Percentiles rank a stretch among this genome's conserved stretches.
These are phyloP conservation scores for Syzygium aromaticum DNA, from an alignment of 345 rosid genomes.

Conservation along the genomic window DNA sequence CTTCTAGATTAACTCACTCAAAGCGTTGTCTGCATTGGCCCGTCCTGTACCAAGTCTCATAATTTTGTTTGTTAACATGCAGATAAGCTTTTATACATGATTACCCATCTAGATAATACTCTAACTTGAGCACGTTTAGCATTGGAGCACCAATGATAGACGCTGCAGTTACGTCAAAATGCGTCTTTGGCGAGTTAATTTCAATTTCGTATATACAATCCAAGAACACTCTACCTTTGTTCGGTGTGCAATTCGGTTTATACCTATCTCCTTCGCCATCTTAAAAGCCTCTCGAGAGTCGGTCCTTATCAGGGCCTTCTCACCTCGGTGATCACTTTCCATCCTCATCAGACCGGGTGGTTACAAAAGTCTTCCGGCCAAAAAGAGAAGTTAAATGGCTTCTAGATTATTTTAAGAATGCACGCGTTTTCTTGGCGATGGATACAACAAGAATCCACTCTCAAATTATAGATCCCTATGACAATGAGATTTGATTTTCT, in stretches of 20 bases:
- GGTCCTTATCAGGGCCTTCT: neutral
- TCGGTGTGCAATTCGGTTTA: neutral
- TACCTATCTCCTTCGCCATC: neutral
- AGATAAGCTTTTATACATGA: neutral
- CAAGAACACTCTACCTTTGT: neutral
- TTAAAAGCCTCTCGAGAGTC: neutral
- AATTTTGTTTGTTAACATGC: neutral
- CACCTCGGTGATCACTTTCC: neutral
- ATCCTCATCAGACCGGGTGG: neutral
- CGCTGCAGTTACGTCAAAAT: neutral
- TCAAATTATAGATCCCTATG: neutral
- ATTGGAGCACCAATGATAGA: neutral
- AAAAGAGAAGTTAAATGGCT: neutral
- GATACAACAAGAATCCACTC: neutral
- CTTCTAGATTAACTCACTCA: neutral
- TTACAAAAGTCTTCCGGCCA: neutral
- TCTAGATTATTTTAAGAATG: neutral
- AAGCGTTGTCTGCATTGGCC: neutral
- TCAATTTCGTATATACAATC: neutral
- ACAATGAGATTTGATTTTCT: neutral
- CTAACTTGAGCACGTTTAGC: neutral
- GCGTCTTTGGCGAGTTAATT: neutral
- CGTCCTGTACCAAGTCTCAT: neutral
- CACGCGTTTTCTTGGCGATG: neutral
- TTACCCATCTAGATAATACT: neutral